phyloP scores from a whole-genome alignment of 768 basidiomycete genomes.

The Candolleomyces aberdarensis region DNA sequence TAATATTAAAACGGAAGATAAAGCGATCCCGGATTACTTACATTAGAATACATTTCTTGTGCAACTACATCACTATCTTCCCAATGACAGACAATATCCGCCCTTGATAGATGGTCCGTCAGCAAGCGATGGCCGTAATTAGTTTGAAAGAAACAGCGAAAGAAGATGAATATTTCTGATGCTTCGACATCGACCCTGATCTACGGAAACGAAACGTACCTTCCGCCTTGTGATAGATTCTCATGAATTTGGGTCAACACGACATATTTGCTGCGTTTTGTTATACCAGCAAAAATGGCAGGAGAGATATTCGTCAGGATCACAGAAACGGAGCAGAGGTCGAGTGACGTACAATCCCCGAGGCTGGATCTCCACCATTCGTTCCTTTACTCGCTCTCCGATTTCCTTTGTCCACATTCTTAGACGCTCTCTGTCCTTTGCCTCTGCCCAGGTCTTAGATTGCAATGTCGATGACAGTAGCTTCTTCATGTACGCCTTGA shows the following conservation, averaged over 20 bases:
- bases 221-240: slow-evolving; percentile 81
- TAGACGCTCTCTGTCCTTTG: slow-evolving; percentile 65
- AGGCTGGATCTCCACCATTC: slow-evolving; percentile 82
- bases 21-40: slow-evolving; percentile 33
- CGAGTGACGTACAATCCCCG: slow-evolving; percentile 67
- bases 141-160: neutral
- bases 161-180: slow-evolving; percentile 5
- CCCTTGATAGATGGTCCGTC: slow-evolving; percentile 37
- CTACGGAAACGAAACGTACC: slow-evolving; percentile 43
- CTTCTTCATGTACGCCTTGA: slow-evolving; percentile 81
- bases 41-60: slow-evolving; percentile 78
- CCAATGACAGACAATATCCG: slow-evolving; percentile 84
- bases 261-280: slow-evolving; percentile 80
- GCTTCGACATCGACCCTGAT: slow-evolving; percentile 5
- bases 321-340: slow-evolving; percentile 8
- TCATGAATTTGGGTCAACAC: slow-evolving; percentile 84
- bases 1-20: slow-evolving; percentile 7
- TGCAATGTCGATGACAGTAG: slow-evolving; percentile 70
- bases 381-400: slow-evolving; percentile 78
- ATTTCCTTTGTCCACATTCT: slow-evolving; percentile 82
- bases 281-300: slow-evolving; percentile 29
- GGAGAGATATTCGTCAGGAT: neutral
- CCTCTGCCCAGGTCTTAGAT: slow-evolving; percentile 60
- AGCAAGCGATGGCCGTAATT: neutral
- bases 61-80: slow-evolving; percentile 78